Evolutionary conservation across 495 filamentous ascomycete species (phyloP), one percentile per base, ranked within the genome.

Genomic region (Massariosphaeria phaeospora): DNA sequence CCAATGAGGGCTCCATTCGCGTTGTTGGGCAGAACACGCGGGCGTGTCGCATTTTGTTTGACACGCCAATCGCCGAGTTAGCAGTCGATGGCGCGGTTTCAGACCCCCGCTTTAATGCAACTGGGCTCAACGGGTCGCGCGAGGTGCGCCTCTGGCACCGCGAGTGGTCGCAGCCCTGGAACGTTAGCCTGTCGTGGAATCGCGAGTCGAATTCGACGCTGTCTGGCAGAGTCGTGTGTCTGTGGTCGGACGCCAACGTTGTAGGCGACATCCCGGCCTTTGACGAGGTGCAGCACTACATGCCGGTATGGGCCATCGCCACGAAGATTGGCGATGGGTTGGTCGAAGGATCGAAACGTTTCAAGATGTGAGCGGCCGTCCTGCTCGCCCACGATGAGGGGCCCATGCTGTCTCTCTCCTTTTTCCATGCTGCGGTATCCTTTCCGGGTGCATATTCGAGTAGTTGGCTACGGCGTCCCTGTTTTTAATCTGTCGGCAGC

Each of bases 171-270:
- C 77, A 76, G 18, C 72, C 72, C 27, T 96, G 91, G 88, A 76
- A 75, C 12, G 85, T 96, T 7, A 80, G 85, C 61, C 78, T 95
- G 0, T 72, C 79, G 29, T 93, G 90, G 84, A 43, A 64, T 8
- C 57, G 66, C 20, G 70, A 69, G 4, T 59, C 55, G n/a, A 69
- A 67, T 27, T 54, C 69, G 25, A 75, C 74, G 7, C 66, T 91
- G 42, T 78, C 80, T 54, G 91, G 90, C 0, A 75, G 73, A 39
- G 81, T 90, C 3, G 76, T 85, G 9, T 97, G 91, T 73, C 68
- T 88, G 13, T 98, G 93, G 93, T 87, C 83, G 60, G 93, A 97
- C 72, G 81, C 79, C 25, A 96, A 95, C 58, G n/a, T n/a, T n/a
- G n/a, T n/a, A n/a, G 73, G 70, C 10, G 84, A 83, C 2, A 91